Evolutionary conservation across 768 basidiomycete species (phyloP).

Genomic region (Tubosaeta brunneosetosa): DNA sequence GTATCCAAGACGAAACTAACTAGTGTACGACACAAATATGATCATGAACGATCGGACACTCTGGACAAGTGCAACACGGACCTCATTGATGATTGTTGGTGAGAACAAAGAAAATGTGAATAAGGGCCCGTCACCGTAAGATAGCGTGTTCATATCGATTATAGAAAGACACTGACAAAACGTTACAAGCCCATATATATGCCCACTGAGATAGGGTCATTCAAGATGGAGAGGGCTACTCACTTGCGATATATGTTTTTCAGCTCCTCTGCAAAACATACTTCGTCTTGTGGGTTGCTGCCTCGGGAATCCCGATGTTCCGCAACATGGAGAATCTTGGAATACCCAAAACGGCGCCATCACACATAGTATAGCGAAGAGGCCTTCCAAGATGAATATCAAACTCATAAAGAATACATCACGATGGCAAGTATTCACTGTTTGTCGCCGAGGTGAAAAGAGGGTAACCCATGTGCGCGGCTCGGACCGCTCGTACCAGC

Average conservation of each 20-base stretch:
- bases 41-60: background rate
- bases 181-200: conserved; percentile 67
- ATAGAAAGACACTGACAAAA: background rate
- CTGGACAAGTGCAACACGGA: conserved; percentile 23
- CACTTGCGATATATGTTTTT: conserved; percentile 73
- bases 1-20: conserved; percentile 17
- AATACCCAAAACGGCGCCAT: conserved; percentile 66
- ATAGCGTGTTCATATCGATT: background rate
- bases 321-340: conserved; percentile 64
- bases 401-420: background rate
- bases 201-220: conserved; percentile 42
- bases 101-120: conserved; percentile 53
- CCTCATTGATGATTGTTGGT: conserved; percentile 47
- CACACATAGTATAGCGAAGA: conserved; percentile 58
- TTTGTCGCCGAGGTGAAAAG: conserved; percentile 80
- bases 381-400: conserved; percentile 74
- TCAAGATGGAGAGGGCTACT: conserved; percentile 19
- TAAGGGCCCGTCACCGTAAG: conserved; percentile 43
- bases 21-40: background rate
- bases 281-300: conserved; percentile 26
- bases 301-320: conserved; percentile 40
- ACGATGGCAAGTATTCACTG: conserved; percentile 39
- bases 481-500: conserved; percentile 80
- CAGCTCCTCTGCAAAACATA: conserved; percentile 60
- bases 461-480: conserved; percentile 65